Conservation (phyloP, 164 flowering plant genomes). For the Euptelea pleiosperma region DNA sequence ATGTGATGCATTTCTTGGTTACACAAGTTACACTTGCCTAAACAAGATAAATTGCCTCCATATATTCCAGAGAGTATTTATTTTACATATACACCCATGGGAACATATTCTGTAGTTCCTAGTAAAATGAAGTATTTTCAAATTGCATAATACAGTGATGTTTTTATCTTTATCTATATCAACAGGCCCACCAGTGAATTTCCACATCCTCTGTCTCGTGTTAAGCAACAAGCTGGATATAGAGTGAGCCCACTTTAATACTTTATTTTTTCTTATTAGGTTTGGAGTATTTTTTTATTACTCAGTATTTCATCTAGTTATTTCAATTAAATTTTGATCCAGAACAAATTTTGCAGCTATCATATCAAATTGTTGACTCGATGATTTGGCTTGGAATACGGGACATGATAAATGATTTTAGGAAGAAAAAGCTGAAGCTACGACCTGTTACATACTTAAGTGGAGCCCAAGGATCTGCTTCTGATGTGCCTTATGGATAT, state of each 20-base stretch:
- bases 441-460: slow-evolving; percentile 97
- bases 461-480: slow-evolving; percentile 86
- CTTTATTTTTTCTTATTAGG: slow-evolving; percentile 4
- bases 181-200: slow-evolving; percentile 97
- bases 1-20: neutral
- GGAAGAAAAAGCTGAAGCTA: slow-evolving; percentile 88
- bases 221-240: slow-evolving; percentile 89
- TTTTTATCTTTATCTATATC: slow-evolving; percentile 8
- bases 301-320: neutral
- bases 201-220: slow-evolving; percentile 98
- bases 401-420: slow-evolving; percentile 94
- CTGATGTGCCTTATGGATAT: slow-evolving; percentile 86
- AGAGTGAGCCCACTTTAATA: slow-evolving; percentile 50
- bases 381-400: slow-evolving; percentile 98
- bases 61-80: neutral
- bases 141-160: slow-evolving; percentile 6
- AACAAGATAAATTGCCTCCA: too few relatives aligned
- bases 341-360: slow-evolving; percentile 53
- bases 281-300: neutral
- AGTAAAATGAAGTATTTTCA: neutral
- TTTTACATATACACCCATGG: slow-evolving; percentile 2
- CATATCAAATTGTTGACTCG: slow-evolving; percentile 98
- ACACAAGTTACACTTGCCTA: too few relatives aligned
- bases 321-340: slow-evolving; percentile 4
- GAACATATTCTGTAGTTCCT: neutral